A percentile compares a stretch with the other conserved stretches of the same genome.
These are phyloP conservation scores for Eremochloa ophiuroides DNA, from an alignment of 176 grass and related monocot species.

Conservation along the genomic window DNA sequence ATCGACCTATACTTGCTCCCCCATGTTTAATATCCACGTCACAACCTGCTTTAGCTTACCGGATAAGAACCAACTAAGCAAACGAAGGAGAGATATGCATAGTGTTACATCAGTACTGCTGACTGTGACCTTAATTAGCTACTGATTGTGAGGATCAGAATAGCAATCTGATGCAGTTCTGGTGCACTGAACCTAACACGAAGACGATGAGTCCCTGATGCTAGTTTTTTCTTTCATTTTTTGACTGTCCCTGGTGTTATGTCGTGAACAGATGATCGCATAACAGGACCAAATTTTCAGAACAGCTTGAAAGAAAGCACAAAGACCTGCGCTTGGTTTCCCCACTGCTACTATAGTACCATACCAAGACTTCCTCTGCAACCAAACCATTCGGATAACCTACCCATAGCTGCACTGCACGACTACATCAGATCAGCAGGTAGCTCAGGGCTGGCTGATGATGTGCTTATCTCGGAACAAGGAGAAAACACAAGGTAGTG, in stretches of 20 bases:
- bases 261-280: background rate
- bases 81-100: background rate
- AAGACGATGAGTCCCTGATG: background rate
- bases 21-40: background rate
- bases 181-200: conserved; percentile 16
- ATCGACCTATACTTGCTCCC: conserved; percentile 27
- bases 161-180: background rate
- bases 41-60: background rate
- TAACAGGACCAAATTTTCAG: background rate
- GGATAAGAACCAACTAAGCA: conserved; percentile 33
- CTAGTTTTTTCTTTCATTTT: no score
- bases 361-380: no score
- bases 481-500: background rate
- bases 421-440: background rate
- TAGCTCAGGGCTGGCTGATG: background rate
- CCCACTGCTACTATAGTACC: background rate
- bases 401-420: conserved; percentile 6
- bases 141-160: background rate
- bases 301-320: background rate
- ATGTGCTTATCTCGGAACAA: background rate
- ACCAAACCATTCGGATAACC: background rate
- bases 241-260: no score
- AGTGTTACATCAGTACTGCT: background rate
- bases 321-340: background rate
- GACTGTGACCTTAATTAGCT: background rate